Evolutionary conservation across 2,329 filamentous ascomycete genomes (phyloP).

Genomic region (Thielaviopsis cerberus): DNA sequence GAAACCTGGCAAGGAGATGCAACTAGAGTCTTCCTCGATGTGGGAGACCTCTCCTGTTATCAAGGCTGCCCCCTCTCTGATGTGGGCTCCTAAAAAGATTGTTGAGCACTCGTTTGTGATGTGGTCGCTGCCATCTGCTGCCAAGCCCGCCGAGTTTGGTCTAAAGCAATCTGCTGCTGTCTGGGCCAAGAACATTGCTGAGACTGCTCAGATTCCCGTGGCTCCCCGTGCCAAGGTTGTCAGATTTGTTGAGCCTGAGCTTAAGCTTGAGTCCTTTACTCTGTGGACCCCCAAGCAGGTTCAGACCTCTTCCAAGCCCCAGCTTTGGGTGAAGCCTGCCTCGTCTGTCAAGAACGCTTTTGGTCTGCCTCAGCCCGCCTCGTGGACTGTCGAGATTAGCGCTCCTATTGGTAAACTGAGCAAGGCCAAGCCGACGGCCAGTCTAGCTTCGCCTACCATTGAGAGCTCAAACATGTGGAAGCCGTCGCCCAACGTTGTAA

Average conservation of each 20-base stretch:
- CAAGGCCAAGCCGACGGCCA: slow-evolving; percentile 12
- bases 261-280: slow-evolving; percentile 2
- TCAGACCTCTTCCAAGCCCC: neutral
- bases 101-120: neutral
- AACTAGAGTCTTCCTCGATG: slow-evolving; percentile 17
- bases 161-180: slow-evolving; percentile 7
- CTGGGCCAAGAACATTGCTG: slow-evolving; percentile 11
- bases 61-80: neutral
- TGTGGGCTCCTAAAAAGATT: slow-evolving; percentile 6
- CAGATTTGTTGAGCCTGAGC: neutral
- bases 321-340: slow-evolving; percentile 3
- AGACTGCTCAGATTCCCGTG: neutral
- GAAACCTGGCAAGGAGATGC: neutral
- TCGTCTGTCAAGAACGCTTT: neutral
- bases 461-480: slow-evolving; percentile 1
- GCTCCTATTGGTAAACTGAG: slow-evolving; percentile 14
- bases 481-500: neutral
- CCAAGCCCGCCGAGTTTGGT: neutral
- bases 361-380: slow-evolving; percentile 20
- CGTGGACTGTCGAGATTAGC: slow-evolving; percentile 12
- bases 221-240: neutral
- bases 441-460: neutral
- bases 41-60: slow-evolving; percentile 16
- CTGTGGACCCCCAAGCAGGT: slow-evolving; percentile 5
- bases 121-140: slow-evolving; percentile 2